Evolutionary conservation across 2,329 filamentous ascomycete species (phyloP).

Genomic region (Exophiala lecanii-corni): DNA sequence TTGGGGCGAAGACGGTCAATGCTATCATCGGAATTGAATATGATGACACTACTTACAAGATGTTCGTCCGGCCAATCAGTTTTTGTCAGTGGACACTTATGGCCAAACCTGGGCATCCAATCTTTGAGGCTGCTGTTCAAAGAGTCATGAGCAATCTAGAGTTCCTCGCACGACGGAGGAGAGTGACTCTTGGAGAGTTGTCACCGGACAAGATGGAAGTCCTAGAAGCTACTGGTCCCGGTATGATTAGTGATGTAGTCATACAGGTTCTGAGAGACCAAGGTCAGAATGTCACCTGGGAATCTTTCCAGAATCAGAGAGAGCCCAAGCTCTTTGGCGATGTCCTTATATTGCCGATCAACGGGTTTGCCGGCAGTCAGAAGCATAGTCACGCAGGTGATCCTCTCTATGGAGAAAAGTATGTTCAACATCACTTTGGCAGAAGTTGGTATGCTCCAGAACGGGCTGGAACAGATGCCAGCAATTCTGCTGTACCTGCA

Average conservation of each 20-base stretch:
- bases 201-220: slow-evolving; percentile 61
- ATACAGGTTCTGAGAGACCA: slow-evolving; percentile 55
- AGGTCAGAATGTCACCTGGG: slow-evolving; percentile 64
- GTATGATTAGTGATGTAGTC: slow-evolving; percentile 85
- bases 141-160: slow-evolving; percentile 77
- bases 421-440: slow-evolving; percentile 13
- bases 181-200: slow-evolving; percentile 49
- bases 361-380: slow-evolving; percentile 60
- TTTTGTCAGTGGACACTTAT: slow-evolving; percentile 99
- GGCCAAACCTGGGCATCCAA: slow-evolving; percentile 86
- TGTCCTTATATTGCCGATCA: slow-evolving; percentile 88
- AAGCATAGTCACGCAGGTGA: slow-evolving; percentile 12
- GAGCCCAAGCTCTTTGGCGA: slow-evolving; percentile 82
- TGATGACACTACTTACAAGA: slow-evolving; percentile 66
- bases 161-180: slow-evolving; percentile 53
- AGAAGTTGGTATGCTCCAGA: slow-evolving; percentile 12
- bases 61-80: slow-evolving; percentile 79
- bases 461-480: slow-evolving; percentile 2
- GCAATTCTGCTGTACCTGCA: too few relatives aligned
- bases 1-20: slow-evolving; percentile 73
- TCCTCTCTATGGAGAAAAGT: slow-evolving; percentile 9
- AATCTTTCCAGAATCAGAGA: slow-evolving; percentile 83
- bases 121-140: slow-evolving; percentile 77
- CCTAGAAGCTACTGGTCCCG: slow-evolving; percentile 90
- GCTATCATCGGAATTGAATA: slow-evolving; percentile 93